Base-by-base conservation (phyloP, 2,329 filamentous ascomycete genomes). In the Thelonectria olida region DNA sequence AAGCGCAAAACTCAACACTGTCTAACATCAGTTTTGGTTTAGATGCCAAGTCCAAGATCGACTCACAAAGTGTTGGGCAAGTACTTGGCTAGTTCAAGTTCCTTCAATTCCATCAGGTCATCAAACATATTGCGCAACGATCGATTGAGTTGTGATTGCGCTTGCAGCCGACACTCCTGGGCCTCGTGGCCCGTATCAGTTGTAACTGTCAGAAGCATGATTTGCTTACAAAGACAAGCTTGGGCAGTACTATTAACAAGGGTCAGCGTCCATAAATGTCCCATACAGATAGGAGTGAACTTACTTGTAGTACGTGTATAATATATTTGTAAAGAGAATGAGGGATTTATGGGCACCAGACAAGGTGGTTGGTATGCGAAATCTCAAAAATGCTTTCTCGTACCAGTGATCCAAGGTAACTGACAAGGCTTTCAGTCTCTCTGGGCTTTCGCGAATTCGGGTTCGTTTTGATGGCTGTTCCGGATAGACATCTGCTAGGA, bases 31-130 rank as follows among this genome's bases (percentile, higher is more conserved):
- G 20, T 28, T 25, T 28, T 25, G 7, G 10, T 27, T 7, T 13
- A 10, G 15, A 10, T 3, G 17, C 13, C 25, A n/a, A 38, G 20
- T 6, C n/a, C n/a, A 17, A 22, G 15, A 42, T 2, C 19, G 19
- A n/a, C 58, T 47, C 48, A 61, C 58, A 61, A 61, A 17, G 58
- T 61, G 28, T 56, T 61, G 17, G 58, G 52, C 23, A 61, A 42
- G 13, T 56, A 61, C 36, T 47, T 52, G 2, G 47, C 22, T 31
- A 61, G 23, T 7, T 53, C 17, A 31, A 22, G 38, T 20, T 48
- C 7, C 27, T 56, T 41, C 23, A 61, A 25, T 15, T 48, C 52
- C 2, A 31, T 31, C 8, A 61, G 36, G 8, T 22, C 45, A 7
- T 48, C 7, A 17, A 47, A 47, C 13, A 61, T 53, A 15, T 34